Evolutionary conservation across 2,329 filamentous ascomycete species (phyloP).

Genomic region (Phaeosphaeriaceae sp.): DNA sequence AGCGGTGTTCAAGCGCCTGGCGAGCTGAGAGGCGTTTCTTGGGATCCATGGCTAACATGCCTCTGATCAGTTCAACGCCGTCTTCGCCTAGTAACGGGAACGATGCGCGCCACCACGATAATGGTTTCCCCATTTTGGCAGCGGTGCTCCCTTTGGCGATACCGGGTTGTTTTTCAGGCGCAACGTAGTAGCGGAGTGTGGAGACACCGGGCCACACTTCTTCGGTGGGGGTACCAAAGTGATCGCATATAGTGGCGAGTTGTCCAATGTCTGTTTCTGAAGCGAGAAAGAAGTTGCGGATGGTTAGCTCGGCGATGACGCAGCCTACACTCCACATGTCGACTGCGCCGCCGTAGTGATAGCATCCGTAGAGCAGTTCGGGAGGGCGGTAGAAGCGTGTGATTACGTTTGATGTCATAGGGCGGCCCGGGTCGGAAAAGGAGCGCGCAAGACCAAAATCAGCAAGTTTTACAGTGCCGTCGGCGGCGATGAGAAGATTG

Average conservation of each 20-base stretch:
- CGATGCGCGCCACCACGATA: slow-evolving; percentile 74
- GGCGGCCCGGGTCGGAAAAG: slow-evolving; percentile 85
- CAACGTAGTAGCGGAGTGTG: slow-evolving; percentile 79
- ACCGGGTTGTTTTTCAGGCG: slow-evolving; percentile 56
- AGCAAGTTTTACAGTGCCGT: slow-evolving; percentile 92
- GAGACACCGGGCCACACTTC: slow-evolving; percentile 95
- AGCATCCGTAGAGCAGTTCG: slow-evolving; percentile 88
- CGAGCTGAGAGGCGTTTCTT: slow-evolving; percentile 78
- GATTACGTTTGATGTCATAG: slow-evolving; percentile 94
- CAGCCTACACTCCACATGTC: slow-evolving; percentile 94
- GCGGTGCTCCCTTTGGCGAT: slow-evolving; percentile 36
- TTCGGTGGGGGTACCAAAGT: slow-evolving; percentile 88
- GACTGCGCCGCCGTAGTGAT: slow-evolving; percentile 87
- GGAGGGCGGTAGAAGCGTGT: slow-evolving; percentile 96
- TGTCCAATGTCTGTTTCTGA: slow-evolving; percentile 87
- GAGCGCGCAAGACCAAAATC: slow-evolving; percentile 94
- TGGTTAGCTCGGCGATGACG: slow-evolving; percentile 89
- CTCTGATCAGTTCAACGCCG: slow-evolving; percentile 87
- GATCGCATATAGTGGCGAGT: slow-evolving; percentile 80
- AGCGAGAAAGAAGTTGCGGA: slow-evolving; percentile 81
- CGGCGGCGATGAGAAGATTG: slow-evolving; percentile 91
- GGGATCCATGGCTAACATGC: slow-evolving; percentile 86
- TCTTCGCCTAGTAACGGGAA: slow-evolving; percentile 82
- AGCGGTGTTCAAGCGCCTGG: slow-evolving; percentile 79
- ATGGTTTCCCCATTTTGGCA: slow-evolving; percentile 66